phyloP scores from a whole-genome alignment of 805 yeast genomes.

The Candida suzukii region DNA sequence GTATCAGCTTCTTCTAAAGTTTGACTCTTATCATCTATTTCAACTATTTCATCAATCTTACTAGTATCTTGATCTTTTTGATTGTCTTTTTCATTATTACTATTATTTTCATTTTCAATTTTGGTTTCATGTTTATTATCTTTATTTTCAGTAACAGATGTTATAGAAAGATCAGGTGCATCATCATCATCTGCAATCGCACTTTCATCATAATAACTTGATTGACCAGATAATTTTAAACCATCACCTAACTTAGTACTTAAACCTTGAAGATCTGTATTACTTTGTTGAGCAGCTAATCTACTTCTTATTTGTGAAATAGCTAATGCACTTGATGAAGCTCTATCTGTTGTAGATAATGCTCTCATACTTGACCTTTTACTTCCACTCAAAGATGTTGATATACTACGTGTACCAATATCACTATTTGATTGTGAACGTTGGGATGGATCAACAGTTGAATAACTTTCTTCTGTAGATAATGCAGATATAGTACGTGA shows the following conservation, averaged over 20 bases:
- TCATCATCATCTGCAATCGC: constrained; percentile 19
- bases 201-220: constrained; percentile 12
- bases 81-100: too few relatives aligned
- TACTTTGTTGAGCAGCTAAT: background rate
- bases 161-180: constrained; percentile 9
- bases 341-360: background rate
- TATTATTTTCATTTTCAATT: too few relatives aligned
- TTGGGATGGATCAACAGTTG: background rate
- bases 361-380: constrained; percentile 2
- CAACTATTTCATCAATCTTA: too few relatives aligned
- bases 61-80: too few relatives aligned
- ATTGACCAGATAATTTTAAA: background rate
- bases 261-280: background rate
- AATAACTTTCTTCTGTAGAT: background rate
- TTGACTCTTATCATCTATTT: too few relatives aligned
- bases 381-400: background rate
- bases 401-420: background rate
- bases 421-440: background rate
- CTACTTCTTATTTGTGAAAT: background rate
- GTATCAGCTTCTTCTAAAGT: background rate
- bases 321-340: background rate
- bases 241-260: background rate
- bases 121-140: background rate
- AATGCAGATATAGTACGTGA: background rate
- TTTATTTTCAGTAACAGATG: background rate